Evolutionary conservation across 345 rosid genomes (phyloP), one percentile per base, ranked within the genome.

Genomic region (Eucalyptus sp.): DNA sequence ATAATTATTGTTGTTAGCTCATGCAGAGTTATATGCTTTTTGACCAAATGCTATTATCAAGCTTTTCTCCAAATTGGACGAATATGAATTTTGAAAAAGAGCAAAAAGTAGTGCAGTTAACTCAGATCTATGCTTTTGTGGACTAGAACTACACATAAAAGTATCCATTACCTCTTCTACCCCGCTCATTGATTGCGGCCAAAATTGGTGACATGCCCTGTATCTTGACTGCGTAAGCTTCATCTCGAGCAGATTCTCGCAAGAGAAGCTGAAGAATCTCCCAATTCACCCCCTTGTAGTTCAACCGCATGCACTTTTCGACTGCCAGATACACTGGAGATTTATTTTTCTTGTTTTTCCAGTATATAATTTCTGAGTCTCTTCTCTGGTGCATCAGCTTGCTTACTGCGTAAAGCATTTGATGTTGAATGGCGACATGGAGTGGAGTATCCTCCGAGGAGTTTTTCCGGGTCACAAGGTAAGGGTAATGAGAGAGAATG

Each of bases 341-440:
- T 50, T 50, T 50, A 50, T 18, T 3, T 15, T 2, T 7, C 18
- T 15, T 50, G 18, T 50, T 50, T 7, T 50, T 15, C 52, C 18
- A 50, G 1, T 50, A 50, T 2, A 50, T 15, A 15, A 50, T 50
- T 6, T 15, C 18, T 1, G 3, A 6, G 7, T 50, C 0, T 6
- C 0, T 15, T 50, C 0, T 1, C 3, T 0, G 1, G 18, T 1
- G 0, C 6, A 50, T 15, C 0, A 50, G 18, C 52, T 0, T 50
- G 15, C 2, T 0, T 50, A 0, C 2, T 6, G 18, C 18, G 0
- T 50, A 0, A 3, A 50, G 6, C 18, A 1, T 50, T 50, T 1
- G 0, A 50, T 50, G 3, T 50, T 6, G 52, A 0, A 52, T 4
- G 0, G 24, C 24, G 0, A 52, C 58, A 52, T 52, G 58, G 58